Percentiles rank a stretch among this genome's conserved stretches.
Conservation (phyloP, 345 rosid species). For the Lepidium africanum region DNA sequence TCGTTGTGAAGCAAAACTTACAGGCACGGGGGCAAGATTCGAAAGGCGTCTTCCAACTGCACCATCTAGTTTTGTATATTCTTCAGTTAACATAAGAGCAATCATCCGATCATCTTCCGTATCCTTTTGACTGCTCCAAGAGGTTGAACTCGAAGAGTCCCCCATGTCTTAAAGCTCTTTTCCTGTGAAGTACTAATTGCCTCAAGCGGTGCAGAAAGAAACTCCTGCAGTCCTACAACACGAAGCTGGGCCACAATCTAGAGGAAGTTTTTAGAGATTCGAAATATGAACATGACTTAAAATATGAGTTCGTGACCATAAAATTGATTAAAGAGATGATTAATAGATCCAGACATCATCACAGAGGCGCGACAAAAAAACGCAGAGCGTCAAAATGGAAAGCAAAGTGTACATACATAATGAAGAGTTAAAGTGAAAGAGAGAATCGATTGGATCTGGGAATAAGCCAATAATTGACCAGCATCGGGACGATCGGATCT, state of each 20-base stretch:
- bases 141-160: conserved; percentile 77
- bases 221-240: not conserved
- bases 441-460: conserved; percentile 17
- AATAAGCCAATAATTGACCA: not conserved
- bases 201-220: conserved; percentile 22
- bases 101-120: conserved; percentile 84
- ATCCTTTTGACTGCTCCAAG: conserved; percentile 66
- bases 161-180: conserved; percentile 26
- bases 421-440: not conserved
- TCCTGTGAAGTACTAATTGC: conserved; percentile 28
- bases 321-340: not conserved
- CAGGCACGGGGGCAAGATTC: conserved; percentile 70
- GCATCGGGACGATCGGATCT: conserved; percentile 15
- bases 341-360: not conserved
- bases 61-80: conserved; percentile 63
- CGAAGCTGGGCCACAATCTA: not conserved
- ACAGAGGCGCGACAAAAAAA: not conserved
- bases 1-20: conserved; percentile 19
- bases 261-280: not conserved
- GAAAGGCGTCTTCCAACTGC: conserved; percentile 75
- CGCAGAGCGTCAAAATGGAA: not conserved
- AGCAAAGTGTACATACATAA: not conserved
- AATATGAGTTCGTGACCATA: not conserved
- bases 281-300: not conserved
- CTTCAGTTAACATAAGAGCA: conserved; percentile 73